These are phyloP conservation scores for Tulasnella sp. DNA, from an alignment of 768 basidiomycete species.

Conservation along the genomic window DNA sequence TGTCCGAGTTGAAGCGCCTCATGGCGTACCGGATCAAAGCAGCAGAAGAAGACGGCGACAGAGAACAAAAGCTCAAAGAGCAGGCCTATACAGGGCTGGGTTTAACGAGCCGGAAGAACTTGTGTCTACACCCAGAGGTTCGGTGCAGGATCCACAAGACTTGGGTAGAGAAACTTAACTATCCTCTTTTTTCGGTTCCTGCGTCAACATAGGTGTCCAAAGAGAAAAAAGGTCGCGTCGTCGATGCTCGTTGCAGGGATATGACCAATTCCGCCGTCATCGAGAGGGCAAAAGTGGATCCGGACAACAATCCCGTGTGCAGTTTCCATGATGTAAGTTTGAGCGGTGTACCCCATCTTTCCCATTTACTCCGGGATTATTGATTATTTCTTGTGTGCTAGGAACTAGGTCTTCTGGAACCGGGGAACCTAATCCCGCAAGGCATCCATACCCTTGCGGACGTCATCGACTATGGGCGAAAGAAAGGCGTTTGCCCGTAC, in stretches of 20 bases:
- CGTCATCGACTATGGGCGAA: slow-evolving; percentile 79
- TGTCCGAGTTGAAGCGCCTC: slow-evolving; percentile 89
- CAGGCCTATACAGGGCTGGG: slow-evolving; percentile 82
- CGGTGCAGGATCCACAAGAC: neutral
- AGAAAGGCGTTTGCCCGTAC: slow-evolving; percentile 87
- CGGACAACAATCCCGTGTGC: slow-evolving; percentile 87
- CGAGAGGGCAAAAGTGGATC: slow-evolving; percentile 78
- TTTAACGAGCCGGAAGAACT: slow-evolving; percentile 90
- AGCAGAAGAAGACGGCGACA: slow-evolving; percentile 53
- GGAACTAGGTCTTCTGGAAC: slow-evolving; percentile 79
- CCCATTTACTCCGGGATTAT: slow-evolving; percentile 17
- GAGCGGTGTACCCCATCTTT: neutral
- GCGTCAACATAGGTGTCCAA: slow-evolving; percentile 66
- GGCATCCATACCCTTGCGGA: slow-evolving; percentile 96
- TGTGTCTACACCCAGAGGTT: slow-evolving; percentile 93
- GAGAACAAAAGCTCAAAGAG: slow-evolving; percentile 74
- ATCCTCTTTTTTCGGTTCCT: neutral
- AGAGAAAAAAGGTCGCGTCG: slow-evolving; percentile 97
- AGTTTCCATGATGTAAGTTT: slow-evolving; percentile 88
- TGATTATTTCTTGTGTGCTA: slow-evolving; percentile 38
- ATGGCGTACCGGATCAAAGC: slow-evolving; percentile 79
- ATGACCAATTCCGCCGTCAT: slow-evolving; percentile 80
- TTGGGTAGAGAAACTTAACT: neutral
- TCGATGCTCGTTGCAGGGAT: slow-evolving; percentile 95
- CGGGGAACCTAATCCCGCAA: slow-evolving; percentile 73